Evolutionary conservation across 1,139 yeast genomes (phyloP), one percentile per base, ranked within the genome.

Genomic region (Tardiomyces blankii): DNA sequence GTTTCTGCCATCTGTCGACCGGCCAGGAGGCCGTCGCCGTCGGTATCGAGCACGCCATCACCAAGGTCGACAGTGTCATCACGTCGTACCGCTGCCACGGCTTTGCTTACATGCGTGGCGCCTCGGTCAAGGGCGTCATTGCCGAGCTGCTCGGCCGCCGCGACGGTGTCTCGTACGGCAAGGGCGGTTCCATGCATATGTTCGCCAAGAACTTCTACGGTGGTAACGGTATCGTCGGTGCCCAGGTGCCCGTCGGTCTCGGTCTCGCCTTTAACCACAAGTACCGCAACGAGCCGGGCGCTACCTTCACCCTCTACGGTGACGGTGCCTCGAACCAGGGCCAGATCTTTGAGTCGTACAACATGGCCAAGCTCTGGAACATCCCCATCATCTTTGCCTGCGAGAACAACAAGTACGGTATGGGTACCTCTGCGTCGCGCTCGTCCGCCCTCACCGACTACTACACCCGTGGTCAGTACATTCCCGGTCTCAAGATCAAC

Each of bases 171-270:
- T 84, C 96, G 41, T 82, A 73, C 70, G 98, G 98, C 72, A 91
- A 91, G 72, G 98, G 98, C 72, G 98, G 98, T 58, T 91, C 98
- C 53, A 91, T 91, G 98, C 98, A 91, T 74, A 86, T 91, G 91
- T 91, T 83, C 67, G 86, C 95, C 47, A 81, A 82, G 43, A 91
- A 93, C 51, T 91, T 91, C 75, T 91, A 83, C 69, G 98, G 98
- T 65, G 98, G 98, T 71, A 91, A 91, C 72, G 98, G 98, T 74
- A 91, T 91, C 68, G 98, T 91, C 47, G 98, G 98, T 66, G 98
- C 97, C 46, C 98, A 91, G 73, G 97, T 91, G 49, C 96, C 98
- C 54, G 77, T 91, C 61, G 98, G 98, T 65, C 86, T 96, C 48
- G 98, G 98, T 58, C 75, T 91, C 56, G 95, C 96, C 12, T 91